Evolutionary conservation across 805 yeast genomes (phyloP).

Genomic region (Clavispora phyllophila): DNA sequence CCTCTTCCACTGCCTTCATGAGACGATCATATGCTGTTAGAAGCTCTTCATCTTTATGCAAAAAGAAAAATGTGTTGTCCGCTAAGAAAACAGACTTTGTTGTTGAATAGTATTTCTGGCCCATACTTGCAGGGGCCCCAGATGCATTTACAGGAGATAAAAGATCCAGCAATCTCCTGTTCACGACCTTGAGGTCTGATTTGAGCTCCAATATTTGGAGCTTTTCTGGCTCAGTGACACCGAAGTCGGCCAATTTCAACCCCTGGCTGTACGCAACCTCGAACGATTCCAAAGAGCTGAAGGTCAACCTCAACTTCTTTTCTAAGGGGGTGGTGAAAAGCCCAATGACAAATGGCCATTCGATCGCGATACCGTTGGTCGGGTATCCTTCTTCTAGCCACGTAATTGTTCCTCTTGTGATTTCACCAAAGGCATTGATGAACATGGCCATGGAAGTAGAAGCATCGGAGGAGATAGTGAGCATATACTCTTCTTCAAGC

Average conservation of each 20-base stretch:
- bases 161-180: not conserved
- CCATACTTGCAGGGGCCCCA: not conserved
- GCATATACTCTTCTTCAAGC: constrained; percentile 25
- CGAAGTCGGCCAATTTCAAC: not conserved
- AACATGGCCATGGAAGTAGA: constrained; percentile 37
- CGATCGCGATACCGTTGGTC: constrained; percentile 24
- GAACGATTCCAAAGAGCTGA: constrained; percentile 24
- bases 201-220: not conserved
- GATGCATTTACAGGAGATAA: not conserved
- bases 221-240: not conserved
- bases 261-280: constrained; percentile 8
- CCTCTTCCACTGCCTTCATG: not conserved
- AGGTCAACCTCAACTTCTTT: constrained; percentile 10
- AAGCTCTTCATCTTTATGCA: not conserved
- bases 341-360: constrained; percentile 36
- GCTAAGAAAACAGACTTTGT: not conserved
- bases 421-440: constrained; percentile 34
- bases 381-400: constrained; percentile 37
- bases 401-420: constrained; percentile 36
- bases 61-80: not conserved
- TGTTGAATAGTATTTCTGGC: not conserved
- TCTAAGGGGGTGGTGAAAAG: constrained; percentile 12
- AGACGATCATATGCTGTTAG: not conserved
- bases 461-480: constrained; percentile 30
- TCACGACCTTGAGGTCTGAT: not conserved